Evolutionary conservation across 805 yeast species (phyloP).

Genomic region (Jamesozyma piceae): DNA sequence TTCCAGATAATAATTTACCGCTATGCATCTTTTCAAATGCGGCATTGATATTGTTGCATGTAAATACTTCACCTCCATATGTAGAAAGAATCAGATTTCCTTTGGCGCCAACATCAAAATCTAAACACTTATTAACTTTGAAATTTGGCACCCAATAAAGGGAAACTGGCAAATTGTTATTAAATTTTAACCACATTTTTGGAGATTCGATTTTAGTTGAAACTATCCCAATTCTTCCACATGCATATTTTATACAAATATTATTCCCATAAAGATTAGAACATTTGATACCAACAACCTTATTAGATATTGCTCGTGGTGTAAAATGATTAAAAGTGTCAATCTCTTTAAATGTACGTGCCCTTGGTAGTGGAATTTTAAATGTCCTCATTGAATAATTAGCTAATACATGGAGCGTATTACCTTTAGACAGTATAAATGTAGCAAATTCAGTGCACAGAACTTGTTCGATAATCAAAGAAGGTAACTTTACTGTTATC

Average conservation of each 20-base stretch:
- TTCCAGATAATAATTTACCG: constrained; percentile 30
- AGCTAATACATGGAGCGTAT: constrained; percentile 55
- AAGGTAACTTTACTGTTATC: constrained; percentile 13
- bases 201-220: constrained; percentile 13
- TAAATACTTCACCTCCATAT: constrained; percentile 57
- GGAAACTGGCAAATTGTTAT: constrained; percentile 37
- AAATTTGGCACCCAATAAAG: constrained; percentile 51
- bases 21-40: constrained; percentile 21
- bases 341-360: constrained; percentile 19
- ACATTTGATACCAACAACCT: constrained; percentile 27
- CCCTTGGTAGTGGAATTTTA: constrained; percentile 31
- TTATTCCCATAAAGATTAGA: constrained; percentile 31
- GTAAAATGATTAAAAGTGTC: constrained; percentile 31
- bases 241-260: constrained; percentile 43
- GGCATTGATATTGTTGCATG: constrained; percentile 9
- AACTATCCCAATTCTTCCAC: constrained; percentile 46
- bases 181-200: constrained; percentile 30
- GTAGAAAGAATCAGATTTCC: constrained; percentile 66
- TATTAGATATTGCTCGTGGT: constrained; percentile 21
- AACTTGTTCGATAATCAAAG: constrained; percentile 39
- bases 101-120: constrained; percentile 57
- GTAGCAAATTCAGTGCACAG: constrained; percentile 64
- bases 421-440: constrained; percentile 45
- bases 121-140: constrained; percentile 42
- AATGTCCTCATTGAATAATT: constrained; percentile 50